A percentile compares a stretch with the other conserved stretches of the same genome.
Conservation (phyloP, 306 rosid species). For the Cicer arietinum region DNA sequence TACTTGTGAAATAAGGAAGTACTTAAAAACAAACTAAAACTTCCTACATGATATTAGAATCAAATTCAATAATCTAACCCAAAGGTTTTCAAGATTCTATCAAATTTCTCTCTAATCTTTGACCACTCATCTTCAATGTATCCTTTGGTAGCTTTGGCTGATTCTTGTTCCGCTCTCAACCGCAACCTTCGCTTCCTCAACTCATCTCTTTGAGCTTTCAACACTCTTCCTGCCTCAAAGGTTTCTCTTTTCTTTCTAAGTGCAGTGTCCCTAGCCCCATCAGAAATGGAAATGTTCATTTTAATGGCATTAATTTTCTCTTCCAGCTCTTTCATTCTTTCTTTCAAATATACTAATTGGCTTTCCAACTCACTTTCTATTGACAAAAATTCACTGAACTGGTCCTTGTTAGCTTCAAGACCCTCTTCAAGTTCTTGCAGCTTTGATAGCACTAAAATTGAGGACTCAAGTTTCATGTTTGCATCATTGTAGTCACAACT, state of each 20-base stretch:
- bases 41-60: background rate
- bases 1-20: background rate
- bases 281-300: conserved; percentile 30
- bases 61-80: conserved; percentile 13
- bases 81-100: background rate
- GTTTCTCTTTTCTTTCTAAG: conserved; percentile 26
- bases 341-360: conserved; percentile 38
- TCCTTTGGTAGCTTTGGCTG: conserved; percentile 35
- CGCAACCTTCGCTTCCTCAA: conserved; percentile 12
- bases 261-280: conserved; percentile 12
- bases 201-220: conserved; percentile 39
- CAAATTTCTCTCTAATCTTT: conserved; percentile 30
- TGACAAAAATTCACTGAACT: conserved; percentile 14
- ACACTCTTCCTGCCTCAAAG: conserved; percentile 29
- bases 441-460: conserved; percentile 4
- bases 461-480: conserved; percentile 35
- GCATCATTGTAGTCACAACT: conserved; percentile 32
- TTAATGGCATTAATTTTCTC: conserved; percentile 18
- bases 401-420: conserved; percentile 12
- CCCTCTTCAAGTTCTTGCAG: conserved; percentile 14
- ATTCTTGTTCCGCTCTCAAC: conserved; percentile 17
- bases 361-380: conserved; percentile 38
- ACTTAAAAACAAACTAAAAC: background rate
- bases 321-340: conserved; percentile 42
- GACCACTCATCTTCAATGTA: conserved; percentile 34